Evolutionary conservation across 257 asterid species (phyloP).

Genomic region (Solanum commersonii): DNA sequence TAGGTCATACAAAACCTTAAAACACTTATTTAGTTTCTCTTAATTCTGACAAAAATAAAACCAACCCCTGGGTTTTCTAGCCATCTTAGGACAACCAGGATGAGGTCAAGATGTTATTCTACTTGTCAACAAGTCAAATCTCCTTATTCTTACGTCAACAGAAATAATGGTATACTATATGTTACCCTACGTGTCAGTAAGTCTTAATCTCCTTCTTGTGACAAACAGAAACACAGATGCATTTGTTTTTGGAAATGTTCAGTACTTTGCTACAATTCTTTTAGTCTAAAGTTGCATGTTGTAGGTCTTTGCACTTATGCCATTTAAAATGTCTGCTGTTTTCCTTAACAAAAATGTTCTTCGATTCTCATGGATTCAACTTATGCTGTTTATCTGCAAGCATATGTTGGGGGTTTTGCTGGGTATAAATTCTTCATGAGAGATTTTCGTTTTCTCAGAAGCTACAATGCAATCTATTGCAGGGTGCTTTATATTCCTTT

Average conservation of each 20-base stretch:
- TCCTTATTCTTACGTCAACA: background rate
- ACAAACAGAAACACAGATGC: background rate
- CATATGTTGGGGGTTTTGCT: background rate
- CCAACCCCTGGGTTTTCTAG: background rate
- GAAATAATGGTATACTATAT: background rate
- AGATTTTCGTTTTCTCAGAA: background rate
- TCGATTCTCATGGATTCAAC: background rate
- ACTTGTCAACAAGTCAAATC: background rate
- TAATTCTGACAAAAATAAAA: background rate
- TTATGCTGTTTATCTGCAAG: background rate
- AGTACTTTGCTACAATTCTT: background rate
- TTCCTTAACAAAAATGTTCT: background rate
- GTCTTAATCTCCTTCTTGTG: background rate
- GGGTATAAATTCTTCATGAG: background rate
- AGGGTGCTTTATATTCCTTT: constrained; percentile 63
- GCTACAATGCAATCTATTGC: constrained; percentile 9
- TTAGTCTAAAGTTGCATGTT: background rate
- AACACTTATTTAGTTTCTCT: background rate
- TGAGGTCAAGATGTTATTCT: background rate
- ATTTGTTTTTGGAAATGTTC: background rate
- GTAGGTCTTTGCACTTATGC: background rate
- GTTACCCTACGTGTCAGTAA: background rate
- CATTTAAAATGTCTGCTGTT: background rate
- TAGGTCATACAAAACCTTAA: background rate
- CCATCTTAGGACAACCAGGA: background rate